Evolutionary conservation across 208 protist species (phyloP), one percentile per base, ranked within the genome.

Genomic region (Trypanosoma theileri): DNA sequence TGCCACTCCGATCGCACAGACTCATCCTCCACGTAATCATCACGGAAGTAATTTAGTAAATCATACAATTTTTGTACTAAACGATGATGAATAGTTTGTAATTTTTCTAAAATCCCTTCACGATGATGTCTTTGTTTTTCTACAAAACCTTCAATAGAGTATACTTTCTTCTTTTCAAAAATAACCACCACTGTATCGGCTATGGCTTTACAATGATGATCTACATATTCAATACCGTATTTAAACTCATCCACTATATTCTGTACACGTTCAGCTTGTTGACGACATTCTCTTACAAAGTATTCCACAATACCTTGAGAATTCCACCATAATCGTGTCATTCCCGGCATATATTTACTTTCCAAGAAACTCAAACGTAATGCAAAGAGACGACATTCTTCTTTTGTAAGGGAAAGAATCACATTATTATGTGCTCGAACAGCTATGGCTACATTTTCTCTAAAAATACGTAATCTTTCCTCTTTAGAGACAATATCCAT

Each of bases 401-500:
- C 87, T 46, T 71, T 72, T 54, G 81, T 88, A 31, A 99, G 82
- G 17, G 86, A 90, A 31, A 82, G 46, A 22, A 98, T 72, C n/a
- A 98, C 97, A 40, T 81, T 67, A 84, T 99, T 99, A 86, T 98
- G 98, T 59, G 96, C 93, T 22, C 97, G 92, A 10, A 98, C 96
- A 24, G 97, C 95, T 17, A 98, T 62, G 10, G 91, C 77, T n/a
- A 99, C 96, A 76, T 97, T 97, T 80, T 99, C 97, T 45, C 97
- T 91, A 57, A 98, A 96, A n/a, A 98, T 69, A 21, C 97, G 90
- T 62, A 98, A 85, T 6, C 93, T 75, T 59, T 98, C 97, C 67
- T 96, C 86, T 48, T 94, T 86, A 26, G 73, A 72, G 52, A 88
- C 86, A 55, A 99, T 93, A 57, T 98, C 96, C 28, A 74, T 45